Evolutionary conservation across 2,329 filamentous ascomycete species (phyloP), one percentile per base, ranked within the genome.

Genomic region (Alternaria atra): DNA sequence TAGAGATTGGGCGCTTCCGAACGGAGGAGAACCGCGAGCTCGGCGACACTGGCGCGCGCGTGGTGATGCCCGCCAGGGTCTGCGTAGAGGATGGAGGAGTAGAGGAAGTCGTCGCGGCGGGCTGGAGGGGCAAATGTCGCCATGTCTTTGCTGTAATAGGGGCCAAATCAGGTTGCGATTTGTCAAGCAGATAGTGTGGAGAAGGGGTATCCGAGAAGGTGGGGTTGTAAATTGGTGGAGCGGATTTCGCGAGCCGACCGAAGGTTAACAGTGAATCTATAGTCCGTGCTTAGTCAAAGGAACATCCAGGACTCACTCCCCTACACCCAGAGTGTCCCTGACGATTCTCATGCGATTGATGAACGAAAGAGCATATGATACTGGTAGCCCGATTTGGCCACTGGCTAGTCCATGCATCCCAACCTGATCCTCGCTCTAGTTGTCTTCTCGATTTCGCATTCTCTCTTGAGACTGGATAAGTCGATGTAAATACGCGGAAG

Each of bases 21-120:
- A 15, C 72, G 73, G 8, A 79, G 64, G 2, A 79, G 63, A 3
- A 62, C 64, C 2, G 58, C 67, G 7, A 78, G 66, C 42, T 78
- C 74, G n/a, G 70, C 64, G 23, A 75, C 52, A 25, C 63, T 73
- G 35, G 73, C 73, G 47, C 75, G 72, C 4, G 73, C 63, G 39
- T 77, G 74, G 13, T 70, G 70, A 32, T 76, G 75, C n/a, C 63
- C 46, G 23, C 75, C 74, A 8, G 66, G 65, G 25, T 78, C 72
- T 39, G 71, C 74, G 56, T 71, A 74, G 10, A 78, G 64, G 39
- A 73, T 46, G 3, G 68, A 73, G 29, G 70, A 71, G 60, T 72
- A 78, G 27, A 70, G 39, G 51, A 78, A 78, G 35, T 67, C 61
- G 39, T 67, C 73, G 25, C 67, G 67, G 25, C 58, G 62, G 20